Evolutionary conservation across 2,329 filamentous ascomycete genomes (phyloP).

Genomic region (Alternaria longipes): DNA sequence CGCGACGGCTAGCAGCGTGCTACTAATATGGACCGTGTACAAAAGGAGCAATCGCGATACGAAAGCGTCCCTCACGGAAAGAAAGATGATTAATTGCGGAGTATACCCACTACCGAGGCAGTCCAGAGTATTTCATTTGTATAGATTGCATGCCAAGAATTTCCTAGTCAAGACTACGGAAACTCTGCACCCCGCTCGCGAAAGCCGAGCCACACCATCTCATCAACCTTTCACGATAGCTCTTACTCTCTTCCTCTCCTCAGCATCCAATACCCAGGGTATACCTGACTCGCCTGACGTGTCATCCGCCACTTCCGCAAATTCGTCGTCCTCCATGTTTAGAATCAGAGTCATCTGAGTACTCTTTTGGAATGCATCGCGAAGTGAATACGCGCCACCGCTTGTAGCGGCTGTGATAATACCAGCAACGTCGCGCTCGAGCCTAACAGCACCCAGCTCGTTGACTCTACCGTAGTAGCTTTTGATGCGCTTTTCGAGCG

Average conservation of each 20-base stretch:
- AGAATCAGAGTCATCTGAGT: constrained; percentile 85
- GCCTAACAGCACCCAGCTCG: constrained; percentile 79
- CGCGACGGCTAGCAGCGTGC: constrained; percentile 2
- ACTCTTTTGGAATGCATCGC: constrained; percentile 79
- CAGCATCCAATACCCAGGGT: constrained; percentile 74
- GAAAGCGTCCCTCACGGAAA: background rate
- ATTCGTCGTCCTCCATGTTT: constrained; percentile 96
- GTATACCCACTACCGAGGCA: background rate
- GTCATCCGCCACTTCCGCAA: constrained; percentile 74
- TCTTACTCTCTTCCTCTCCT: constrained; percentile 78
- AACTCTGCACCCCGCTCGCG: background rate
- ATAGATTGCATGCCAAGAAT: constrained; percentile 32
- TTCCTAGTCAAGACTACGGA: constrained; percentile 1
- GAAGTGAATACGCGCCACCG: constrained; percentile 76
- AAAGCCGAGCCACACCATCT: background rate
- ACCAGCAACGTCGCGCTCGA: constrained; percentile 84
- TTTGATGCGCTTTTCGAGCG: constrained; percentile 89
- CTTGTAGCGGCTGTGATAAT: constrained; percentile 72
- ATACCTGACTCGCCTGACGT: constrained; percentile 66
- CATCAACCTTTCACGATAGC: constrained; percentile 64
- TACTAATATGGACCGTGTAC: background rate
- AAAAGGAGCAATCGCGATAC: background rate
- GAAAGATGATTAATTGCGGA: background rate
- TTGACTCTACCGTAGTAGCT: constrained; percentile 81
- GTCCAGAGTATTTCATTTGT: constrained; percentile 13